Base-by-base conservation (phyloP, 176 grass and related monocot genomes). In the Cenchrus fungigraminus region DNA sequence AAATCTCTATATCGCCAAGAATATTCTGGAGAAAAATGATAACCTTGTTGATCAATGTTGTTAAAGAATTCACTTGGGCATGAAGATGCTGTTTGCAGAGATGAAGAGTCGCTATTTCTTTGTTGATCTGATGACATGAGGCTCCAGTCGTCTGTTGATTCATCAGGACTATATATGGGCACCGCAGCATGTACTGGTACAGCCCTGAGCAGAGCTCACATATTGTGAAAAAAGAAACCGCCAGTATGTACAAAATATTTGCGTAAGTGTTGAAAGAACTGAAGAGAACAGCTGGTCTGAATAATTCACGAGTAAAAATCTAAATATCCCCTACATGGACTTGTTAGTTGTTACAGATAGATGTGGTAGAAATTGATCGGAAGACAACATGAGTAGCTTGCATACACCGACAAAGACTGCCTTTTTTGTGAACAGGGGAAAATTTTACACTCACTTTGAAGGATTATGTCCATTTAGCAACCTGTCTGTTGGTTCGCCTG, bases 21-120 rank as follows among this genome's bases (percentile, higher is more conserved):
- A 78, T 81, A 74, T 77, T 88, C 90, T 78, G 42, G 77, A 88
- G 44, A 71, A 40, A 83, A 82, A 79, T 82, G 64, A 82, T 82
- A 76, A 53, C 54, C 69, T 64, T 63, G 68, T 31, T 72, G 53
- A 85, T 88, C 77, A 58, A 42, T 19, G 14, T 68, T 11, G 65
- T 73, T 84, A 53, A 81, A 77, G 34, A 76, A 86, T 64, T 85
- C 88, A 90, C 68, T 91, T 54, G 94, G 91, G 68, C 91, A 93
- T 66, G 94, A 93, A 37, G 85, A 65, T 46, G 76, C 64, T 43
- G 65, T 67, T 76, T 82, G 88, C 44, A 69, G 67, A 68, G 85
- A 59, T 56, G 88, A 84, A 79, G 46, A 64, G 20, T 85, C 40
- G 4, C 12, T 45, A 47, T 79, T 55, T 46, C 28, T 46, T 79